Evolutionary conservation across 129 eudicot genomes (phyloP).

Genomic region (Artemisia argyi): DNA sequence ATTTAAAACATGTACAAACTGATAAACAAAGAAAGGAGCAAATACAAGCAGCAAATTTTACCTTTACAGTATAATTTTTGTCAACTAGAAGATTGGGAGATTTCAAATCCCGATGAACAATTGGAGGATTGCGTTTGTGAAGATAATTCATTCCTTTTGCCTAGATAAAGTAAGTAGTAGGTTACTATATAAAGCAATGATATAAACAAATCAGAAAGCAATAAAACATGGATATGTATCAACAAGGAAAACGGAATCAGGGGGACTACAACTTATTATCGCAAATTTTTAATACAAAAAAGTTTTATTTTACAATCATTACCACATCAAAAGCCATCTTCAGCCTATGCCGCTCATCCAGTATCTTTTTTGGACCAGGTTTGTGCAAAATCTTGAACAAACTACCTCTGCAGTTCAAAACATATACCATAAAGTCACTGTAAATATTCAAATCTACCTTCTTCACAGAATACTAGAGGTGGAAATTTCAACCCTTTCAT

Average conservation of each 20-base stretch:
- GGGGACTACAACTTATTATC: neutral
- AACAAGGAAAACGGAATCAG: too few relatives aligned
- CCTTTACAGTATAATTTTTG: slow-evolving; percentile 90
- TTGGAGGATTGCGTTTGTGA: slow-evolving; percentile 91
- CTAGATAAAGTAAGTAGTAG: slow-evolving; percentile 32
- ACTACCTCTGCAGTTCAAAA: slow-evolving; percentile 72
- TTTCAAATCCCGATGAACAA: slow-evolving; percentile 91
- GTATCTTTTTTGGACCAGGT: slow-evolving; percentile 63
- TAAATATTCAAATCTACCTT: neutral
- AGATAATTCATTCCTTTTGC: slow-evolving; percentile 99
- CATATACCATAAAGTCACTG: slow-evolving; percentile 12
- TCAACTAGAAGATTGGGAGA: slow-evolving; percentile 98
- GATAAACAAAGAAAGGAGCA: slow-evolving; percentile 13
- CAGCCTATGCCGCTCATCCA: slow-evolving; percentile 82
- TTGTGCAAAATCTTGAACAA: slow-evolving; percentile 77
- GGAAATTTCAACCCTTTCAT: neutral
- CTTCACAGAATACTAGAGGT: slow-evolving; percentile 5
- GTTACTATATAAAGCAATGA: neutral
- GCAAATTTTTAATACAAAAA: neutral
- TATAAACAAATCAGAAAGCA: neutral
- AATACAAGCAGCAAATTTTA: slow-evolving; percentile 16
- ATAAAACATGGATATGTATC: too few relatives aligned
- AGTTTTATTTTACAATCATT: slow-evolving; percentile 18
- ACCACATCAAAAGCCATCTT: slow-evolving; percentile 98
- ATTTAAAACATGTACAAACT: slow-evolving; percentile 8